Conservation (phyloP, 1,284 basidiomycete genomes). For the Trametes polyzona region DNA sequence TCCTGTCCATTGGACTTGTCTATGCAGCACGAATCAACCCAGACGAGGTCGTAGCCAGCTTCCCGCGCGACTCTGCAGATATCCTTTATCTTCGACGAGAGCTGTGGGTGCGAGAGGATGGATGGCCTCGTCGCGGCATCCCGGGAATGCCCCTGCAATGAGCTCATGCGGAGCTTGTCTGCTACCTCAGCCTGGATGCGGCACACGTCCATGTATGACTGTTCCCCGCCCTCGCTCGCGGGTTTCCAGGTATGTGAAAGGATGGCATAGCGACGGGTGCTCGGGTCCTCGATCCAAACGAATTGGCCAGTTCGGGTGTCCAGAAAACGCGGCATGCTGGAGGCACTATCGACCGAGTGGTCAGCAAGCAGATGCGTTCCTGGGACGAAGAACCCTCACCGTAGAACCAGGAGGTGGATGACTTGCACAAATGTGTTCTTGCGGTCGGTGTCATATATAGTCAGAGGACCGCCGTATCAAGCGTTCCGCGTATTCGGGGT, state of each 20-base stretch:
- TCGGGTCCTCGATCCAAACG: not conserved
- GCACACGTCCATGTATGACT: not conserved
- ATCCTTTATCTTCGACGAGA: constrained; percentile 1
- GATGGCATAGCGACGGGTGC: not conserved
- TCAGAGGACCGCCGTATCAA: too few species aligned
- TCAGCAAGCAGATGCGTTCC: too few species aligned
- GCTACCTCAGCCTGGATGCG: not conserved
- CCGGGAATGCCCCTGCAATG: too few species aligned
- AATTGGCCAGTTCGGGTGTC: not conserved
- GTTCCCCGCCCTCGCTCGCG: not conserved
- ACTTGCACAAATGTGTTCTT: too few species aligned
- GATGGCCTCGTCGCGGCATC: not conserved
- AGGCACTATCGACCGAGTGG: too few species aligned
- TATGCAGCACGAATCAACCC: constrained; percentile 19
- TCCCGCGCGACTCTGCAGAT: constrained; percentile 1
- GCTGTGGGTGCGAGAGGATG: not conserved
- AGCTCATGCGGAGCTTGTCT: too few species aligned
- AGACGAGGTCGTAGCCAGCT: not conserved
- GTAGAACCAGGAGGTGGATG: too few species aligned
- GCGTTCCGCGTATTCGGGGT: too few species aligned
- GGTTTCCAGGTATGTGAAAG: constrained; percentile 1
- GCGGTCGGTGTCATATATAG: too few species aligned
- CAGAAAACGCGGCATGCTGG: not conserved
- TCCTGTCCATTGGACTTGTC: constrained; percentile 14
- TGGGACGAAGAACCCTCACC: too few species aligned